Conservation (phyloP, 140 eudicot species). For the Senecio squalidus region DNA sequence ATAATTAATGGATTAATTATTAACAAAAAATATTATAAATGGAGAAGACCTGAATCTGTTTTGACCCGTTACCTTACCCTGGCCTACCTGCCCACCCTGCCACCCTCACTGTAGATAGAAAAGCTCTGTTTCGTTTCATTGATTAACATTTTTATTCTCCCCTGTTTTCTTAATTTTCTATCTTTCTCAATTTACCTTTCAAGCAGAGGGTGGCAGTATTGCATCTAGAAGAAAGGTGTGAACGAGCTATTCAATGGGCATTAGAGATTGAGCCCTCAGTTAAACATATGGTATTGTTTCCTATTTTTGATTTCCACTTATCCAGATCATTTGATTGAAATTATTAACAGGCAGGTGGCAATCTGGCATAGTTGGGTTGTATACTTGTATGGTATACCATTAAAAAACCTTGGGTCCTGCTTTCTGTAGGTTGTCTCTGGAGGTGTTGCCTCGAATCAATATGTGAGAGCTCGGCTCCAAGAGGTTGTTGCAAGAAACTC, state of each 20-base stretch:
- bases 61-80: too few species aligned
- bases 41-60: too few species aligned
- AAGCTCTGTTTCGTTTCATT: background rate
- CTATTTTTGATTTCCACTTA: background rate
- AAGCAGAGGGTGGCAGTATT: slow-evolving; percentile 87
- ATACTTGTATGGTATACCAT: slow-evolving; percentile 2
- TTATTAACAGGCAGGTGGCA: background rate
- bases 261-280: slow-evolving; percentile 81
- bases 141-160: background rate
- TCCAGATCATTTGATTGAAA: background rate
- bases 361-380: background rate
- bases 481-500: slow-evolving; percentile 59
- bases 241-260: slow-evolving; percentile 95
- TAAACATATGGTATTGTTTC: slow-evolving; percentile 60
- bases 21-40: too few species aligned
- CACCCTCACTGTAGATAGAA: background rate
- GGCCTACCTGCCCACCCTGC: too few species aligned
- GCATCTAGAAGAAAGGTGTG: slow-evolving; percentile 92
- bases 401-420: background rate
- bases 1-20: too few species aligned
- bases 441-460: slow-evolving; percentile 94
- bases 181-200: slow-evolving; percentile 1
- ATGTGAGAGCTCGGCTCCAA: slow-evolving; percentile 69
- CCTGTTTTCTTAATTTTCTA: background rate
- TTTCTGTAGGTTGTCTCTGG: slow-evolving; percentile 74